A percentile compares a stretch with the other conserved stretches of the same genome.
Conservation (phyloP, 2,329 filamentous ascomycete genomes). For the Metarhizium humberi region DNA sequence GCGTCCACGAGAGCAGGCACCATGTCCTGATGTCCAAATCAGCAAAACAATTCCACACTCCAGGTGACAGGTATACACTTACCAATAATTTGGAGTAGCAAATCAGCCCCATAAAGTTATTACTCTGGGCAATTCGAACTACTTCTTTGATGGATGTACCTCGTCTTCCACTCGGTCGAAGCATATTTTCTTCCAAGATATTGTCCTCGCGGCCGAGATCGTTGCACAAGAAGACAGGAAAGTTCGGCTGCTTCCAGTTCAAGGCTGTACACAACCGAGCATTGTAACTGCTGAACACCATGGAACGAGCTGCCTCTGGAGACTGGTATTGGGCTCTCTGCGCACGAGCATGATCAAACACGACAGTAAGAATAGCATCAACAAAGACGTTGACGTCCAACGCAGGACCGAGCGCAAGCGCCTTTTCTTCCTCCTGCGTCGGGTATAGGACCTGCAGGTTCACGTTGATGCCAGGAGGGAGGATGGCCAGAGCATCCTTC, state of each 20-base stretch:
- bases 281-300: constrained; percentile 93
- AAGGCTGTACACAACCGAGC: constrained; percentile 81
- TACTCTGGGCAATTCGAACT: constrained; percentile 83
- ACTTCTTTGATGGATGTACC: constrained; percentile 89
- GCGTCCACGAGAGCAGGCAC: constrained; percentile 86
- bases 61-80: constrained; percentile 26
- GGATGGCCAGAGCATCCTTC: constrained; percentile 61
- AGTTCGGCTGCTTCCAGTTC: constrained; percentile 99
- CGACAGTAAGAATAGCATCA: constrained; percentile 71
- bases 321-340: constrained; percentile 54
- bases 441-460: constrained; percentile 92
- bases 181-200: constrained; percentile 24
- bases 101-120: constrained; percentile 97
- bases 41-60: constrained; percentile 5
- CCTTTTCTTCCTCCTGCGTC: constrained; percentile 60
- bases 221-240: constrained; percentile 91
- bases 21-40: constrained; percentile 57
- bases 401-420: constrained; percentile 60
- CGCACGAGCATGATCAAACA: constrained; percentile 81
- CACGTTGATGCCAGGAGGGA: constrained; percentile 74
- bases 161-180: constrained; percentile 54
- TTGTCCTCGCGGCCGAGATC: constrained; percentile 62
- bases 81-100: constrained; percentile 82
- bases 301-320: constrained; percentile 66
- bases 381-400: constrained; percentile 80